Evolutionary conservation across 768 basidiomycete species (phyloP), one percentile per base, ranked within the genome.

Genomic region (Boletus vermiculosoides): DNA sequence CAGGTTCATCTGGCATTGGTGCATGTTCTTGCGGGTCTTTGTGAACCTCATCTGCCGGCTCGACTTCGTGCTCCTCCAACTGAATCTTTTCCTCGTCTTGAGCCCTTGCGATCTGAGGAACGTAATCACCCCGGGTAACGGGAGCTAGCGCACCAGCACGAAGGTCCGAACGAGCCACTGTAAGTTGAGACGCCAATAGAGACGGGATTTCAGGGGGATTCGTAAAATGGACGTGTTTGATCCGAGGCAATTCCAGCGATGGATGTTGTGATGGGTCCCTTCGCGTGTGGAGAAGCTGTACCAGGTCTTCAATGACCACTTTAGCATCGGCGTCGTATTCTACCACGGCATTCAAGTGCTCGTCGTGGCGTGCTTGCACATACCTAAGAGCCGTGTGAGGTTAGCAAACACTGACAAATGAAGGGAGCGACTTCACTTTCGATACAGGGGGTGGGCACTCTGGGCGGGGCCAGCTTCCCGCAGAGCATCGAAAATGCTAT

Each of bases 201-300:
- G 3, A 42, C 0, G 69, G 71, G 12, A 78, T 66, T 10, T 76
- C 72, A 7, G 65, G 67, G 7, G 64, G 53, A 7, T 60, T 52
- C n/a, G 62, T 45, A 62, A 68, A 79, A 6, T 70, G 45, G 25
- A 78, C 63, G 16, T 68, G 63, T 7, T 71, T 69, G 16, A 76
- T 67, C 16, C 65, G 62, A 8, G 50, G 39, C 28, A 66, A 28
- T n/a, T 20, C 3, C 6, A 23, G 12, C 4, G 31, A 33, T 33
- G 31, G 31, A 33, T 10, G 31, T 12, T 4, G 31, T 12, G 11
- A 33, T 33, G 31, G 12, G 31, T 12, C 31, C 12, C 53, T 57
- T 37, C 52, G 34, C 12, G 54, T 57, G 33, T 68, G 66, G 4
- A 75, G 55, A 4, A 65, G 65, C 1, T 62, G 61, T 0, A 67